Evolutionary conservation across 768 basidiomycete species (phyloP), one percentile per base, ranked within the genome.

Genomic region (Pleurotus cornucopiae): DNA sequence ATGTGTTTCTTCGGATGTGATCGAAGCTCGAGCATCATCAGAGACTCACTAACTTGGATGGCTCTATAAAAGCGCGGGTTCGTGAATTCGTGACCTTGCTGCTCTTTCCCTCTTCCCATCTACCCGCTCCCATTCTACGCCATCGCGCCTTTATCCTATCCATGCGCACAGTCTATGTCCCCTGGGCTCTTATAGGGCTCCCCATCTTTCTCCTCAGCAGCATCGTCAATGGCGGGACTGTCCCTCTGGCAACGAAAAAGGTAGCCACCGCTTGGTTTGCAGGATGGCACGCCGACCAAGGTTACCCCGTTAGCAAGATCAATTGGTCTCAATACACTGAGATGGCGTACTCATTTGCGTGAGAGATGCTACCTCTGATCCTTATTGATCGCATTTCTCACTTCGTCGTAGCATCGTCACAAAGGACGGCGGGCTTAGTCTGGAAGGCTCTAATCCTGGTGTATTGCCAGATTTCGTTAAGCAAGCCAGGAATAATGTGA

Each of bases 271-370:
- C 80, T 12, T 90, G 85, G 85, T 88, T 80, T 61, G 82, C 87
- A 30, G 82, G 84, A 45, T 91, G 83, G 83, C 83, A 86, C 64
- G 67, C 78, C 25, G 68, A 66, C 6, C 41, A 43, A 20, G 60
- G 67, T 30, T 85, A 83, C 61, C 71, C 79, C 1, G 72, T 85
- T 20, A 69, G 73, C 20, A 72, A 78, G 41, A 74, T 91, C 61
- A 74, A 73, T 57, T 91, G 89, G 89, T 64, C 66, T 3, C 80
- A 79, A 68, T 91, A 89, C 69, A 88, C 81, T 1, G 75, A 81
- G 53, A 67, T 88, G 59, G 80, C 81, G 9, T 91, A 86, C 67
- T 77, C 89, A 2, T 88, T 89, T 58, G 88, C 84, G 86, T 81
- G 65, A 70, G 84, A 20, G n/a, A 21, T n/a, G 48, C 23, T 39